Conservation (phyloP, 2,329 filamentous ascomycete genomes). For the Aspergillus brasiliensis region DNA sequence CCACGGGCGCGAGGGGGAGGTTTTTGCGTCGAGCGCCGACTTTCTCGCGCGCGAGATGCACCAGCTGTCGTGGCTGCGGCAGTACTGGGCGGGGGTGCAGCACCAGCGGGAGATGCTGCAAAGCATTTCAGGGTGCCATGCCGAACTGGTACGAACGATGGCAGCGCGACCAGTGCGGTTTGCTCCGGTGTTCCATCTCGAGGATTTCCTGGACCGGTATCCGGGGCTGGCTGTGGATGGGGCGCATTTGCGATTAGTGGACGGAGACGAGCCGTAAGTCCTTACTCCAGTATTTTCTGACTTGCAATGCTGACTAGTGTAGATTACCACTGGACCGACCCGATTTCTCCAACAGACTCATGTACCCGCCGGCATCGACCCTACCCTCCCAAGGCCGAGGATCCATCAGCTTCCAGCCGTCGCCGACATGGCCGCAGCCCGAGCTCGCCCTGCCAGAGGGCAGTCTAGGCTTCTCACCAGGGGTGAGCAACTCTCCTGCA, state of each 20-base stretch:
- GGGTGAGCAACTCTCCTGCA: conserved; percentile 34
- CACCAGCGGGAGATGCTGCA: conserved; percentile 80
- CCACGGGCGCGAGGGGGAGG: conserved; percentile 62
- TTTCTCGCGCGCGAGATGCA: conserved; percentile 79
- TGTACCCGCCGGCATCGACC: conserved; percentile 14
- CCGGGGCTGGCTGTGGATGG: conserved; percentile 71
- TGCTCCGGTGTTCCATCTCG: conserved; percentile 77
- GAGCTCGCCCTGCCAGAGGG: conserved; percentile 11
- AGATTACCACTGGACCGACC: conserved; percentile 15
- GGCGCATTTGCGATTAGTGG: conserved; percentile 70
- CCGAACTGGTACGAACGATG: conserved; percentile 74
- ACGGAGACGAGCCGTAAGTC: conserved; percentile 58
- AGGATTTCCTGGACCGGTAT: conserved; percentile 87
- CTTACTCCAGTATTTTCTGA: background rate
- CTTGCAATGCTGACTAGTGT: background rate
- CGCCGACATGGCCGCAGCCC: conserved; percentile 23
- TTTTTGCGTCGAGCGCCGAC: conserved; percentile 66
- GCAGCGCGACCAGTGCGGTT: conserved; percentile 71
- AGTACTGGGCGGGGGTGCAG: conserved; percentile 75
- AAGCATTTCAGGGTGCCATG: conserved; percentile 75
- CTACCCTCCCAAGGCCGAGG: conserved; percentile 15
- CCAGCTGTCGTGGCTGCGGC: conserved; percentile 72
- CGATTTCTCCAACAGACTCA: conserved; percentile 21
- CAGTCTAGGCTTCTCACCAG: conserved; percentile 43
- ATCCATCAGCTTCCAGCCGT: conserved; percentile 28